A percentile compares a stretch with the other conserved stretches of the same genome.
Evolutionary conservation across 805 yeast genomes (phyloP).

Genomic region (Zygosaccharomyces bailii): DNA sequence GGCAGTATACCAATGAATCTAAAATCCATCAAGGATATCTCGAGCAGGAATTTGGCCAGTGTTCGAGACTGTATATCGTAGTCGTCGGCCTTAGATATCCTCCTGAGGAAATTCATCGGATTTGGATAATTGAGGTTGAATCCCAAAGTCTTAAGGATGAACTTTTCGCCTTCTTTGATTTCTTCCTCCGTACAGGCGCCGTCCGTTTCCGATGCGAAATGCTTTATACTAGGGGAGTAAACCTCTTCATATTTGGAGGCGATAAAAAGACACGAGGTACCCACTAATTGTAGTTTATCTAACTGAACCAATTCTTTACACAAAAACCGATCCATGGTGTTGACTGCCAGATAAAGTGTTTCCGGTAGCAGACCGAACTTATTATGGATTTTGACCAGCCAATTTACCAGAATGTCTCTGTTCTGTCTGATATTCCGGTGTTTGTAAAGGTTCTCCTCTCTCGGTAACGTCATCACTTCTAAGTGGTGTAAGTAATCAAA

Average conservation of each 20-base stretch:
- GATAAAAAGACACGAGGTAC: conserved; percentile 80
- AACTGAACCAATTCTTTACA: conserved; percentile 73
- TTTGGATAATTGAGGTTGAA: conserved; percentile 84
- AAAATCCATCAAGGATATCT: conserved; percentile 75
- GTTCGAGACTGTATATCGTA: conserved; percentile 89
- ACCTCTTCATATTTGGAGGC: conserved; percentile 95
- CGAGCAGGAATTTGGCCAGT: conserved; percentile 80
- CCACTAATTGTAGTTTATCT: conserved; percentile 77
- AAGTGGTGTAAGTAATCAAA: conserved; percentile 72
- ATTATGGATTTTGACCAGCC: conserved; percentile 88
- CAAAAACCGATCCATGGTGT: conserved; percentile 84
- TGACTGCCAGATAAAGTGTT: conserved; percentile 78
- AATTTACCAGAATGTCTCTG: conserved; percentile 83
- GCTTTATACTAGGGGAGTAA: conserved; percentile 79
- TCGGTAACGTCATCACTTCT: conserved; percentile 69
- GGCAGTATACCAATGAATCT: conserved; percentile 76
- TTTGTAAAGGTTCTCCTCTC: conserved; percentile 38
- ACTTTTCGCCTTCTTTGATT: conserved; percentile 80
- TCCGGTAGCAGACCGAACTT: conserved; percentile 84
- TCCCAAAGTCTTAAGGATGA: conserved; percentile 65
- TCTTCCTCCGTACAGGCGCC: conserved; percentile 81
- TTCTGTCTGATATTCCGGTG: conserved; percentile 43
- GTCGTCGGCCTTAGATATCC: conserved; percentile 91
- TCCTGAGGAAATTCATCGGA: conserved; percentile 87
- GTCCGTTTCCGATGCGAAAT: conserved; percentile 83